Base-by-base conservation (phyloP, 2,329 filamentous ascomycete genomes). In the Bipolaris gigantea region DNA sequence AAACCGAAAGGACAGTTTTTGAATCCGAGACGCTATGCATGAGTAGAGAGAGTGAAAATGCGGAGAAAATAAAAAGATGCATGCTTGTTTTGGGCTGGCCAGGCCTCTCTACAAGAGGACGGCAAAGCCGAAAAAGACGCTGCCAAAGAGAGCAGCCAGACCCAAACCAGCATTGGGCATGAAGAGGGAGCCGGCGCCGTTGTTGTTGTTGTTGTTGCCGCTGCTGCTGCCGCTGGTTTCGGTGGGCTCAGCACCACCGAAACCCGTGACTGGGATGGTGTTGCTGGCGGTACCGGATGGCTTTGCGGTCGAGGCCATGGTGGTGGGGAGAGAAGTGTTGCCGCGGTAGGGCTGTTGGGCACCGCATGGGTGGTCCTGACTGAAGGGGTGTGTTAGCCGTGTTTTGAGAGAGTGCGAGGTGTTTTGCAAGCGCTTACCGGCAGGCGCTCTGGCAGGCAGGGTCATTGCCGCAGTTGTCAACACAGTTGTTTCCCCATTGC, bases 401-500 rank as follows among this genome's bases (percentile, higher is more conserved):
- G 38, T 36, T 54, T 10, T 39, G 15, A 10, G 27, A 10, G 27
- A 2, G 15, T 15, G 15, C 2, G 3, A 10, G 40, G 18, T 61
- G 30, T 16, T 39, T 18, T 23, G 23, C 16, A 18, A 18, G 25
- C n/a, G n/a, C 67, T 43, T 64, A 72, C 69, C 82, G 80, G 78
- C 89, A 92, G 50, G 75, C 64, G 55, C 76, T 74, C n/a, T 81
- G 73, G 71, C 89, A 92, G n/a, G 65, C 58, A 63, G 80, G 80
- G 74, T 87, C 79, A 59, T 75, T 71, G 32, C 75, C 77, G 75
- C 89, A 92, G 53, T 57, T 74, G 2, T 61, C 68, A 11, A 88
- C 85, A 72, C 88, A 91, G 75, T 90, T 83, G 71, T 78, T 85
- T 64, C 84, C 87, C 81, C 83, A 90, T 75, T 88, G 81, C 42